A percentile compares a stretch with the other conserved stretches of the same genome.
Evolutionary conservation across 768 basidiomycete genomes (phyloP).

Genomic region (Clitopilus passeckerianus): DNA sequence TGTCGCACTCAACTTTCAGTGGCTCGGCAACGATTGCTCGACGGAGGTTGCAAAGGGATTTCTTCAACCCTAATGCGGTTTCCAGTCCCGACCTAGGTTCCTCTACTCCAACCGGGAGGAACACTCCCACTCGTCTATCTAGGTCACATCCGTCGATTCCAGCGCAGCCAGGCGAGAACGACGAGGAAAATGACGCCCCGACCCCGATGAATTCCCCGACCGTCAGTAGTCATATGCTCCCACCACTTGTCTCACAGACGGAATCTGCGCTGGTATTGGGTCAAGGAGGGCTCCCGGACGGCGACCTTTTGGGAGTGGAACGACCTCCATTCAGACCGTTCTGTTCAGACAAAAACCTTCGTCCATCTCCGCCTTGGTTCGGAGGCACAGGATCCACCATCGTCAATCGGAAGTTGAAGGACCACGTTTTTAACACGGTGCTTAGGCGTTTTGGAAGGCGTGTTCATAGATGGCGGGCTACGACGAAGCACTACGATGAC

Average conservation of each 20-base stretch:
- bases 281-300: conserved; percentile 17
- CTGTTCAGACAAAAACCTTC: conserved; percentile 32
- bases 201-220: conserved; percentile 48
- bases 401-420: conserved; percentile 91
- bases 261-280: conserved; percentile 18
- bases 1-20: conserved; percentile 42
- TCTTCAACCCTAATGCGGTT: conserved; percentile 48
- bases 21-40: conserved; percentile 24
- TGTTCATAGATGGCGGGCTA: conserved; percentile 30
- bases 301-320: conserved; percentile 1
- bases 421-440: conserved; percentile 91
- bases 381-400: conserved; percentile 90
- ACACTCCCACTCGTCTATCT: conserved; percentile 7
- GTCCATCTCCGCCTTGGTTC: conserved; percentile 47
- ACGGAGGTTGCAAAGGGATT: conserved; percentile 33
- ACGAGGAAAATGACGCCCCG: conserved; percentile 36
- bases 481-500: conserved; percentile 49
- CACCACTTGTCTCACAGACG: conserved; percentile 17
- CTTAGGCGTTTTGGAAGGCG: conserved; percentile 68
- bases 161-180: conserved; percentile 29
- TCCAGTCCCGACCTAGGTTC: conserved; percentile 68
- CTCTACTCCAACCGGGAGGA: conserved; percentile 14
- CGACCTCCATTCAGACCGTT: conserved; percentile 36
- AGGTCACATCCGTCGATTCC: conserved; percentile 33
- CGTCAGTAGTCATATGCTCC: conserved; percentile 25